phyloP scores from a whole-genome alignment of 306 rosid genomes.

The Morella rubra region DNA sequence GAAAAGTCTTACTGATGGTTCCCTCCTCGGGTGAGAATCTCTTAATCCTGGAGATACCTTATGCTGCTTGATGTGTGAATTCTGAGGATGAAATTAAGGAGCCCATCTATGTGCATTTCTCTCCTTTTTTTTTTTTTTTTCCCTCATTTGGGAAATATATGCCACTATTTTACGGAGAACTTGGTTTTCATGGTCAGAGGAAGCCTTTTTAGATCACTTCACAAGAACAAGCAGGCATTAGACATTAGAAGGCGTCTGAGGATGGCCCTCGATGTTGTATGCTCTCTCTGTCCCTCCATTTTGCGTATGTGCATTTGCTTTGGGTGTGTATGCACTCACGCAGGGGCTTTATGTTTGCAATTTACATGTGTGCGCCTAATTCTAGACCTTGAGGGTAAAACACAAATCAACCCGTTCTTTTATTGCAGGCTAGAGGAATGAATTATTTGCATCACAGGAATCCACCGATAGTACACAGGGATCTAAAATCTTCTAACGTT shows the following conservation, averaged over 20 bases:
- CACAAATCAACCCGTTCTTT: constrained; percentile 15
- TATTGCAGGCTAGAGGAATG: constrained; percentile 73
- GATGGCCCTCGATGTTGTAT: constrained; percentile 84
- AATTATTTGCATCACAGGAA: constrained; percentile 76
- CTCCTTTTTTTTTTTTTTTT: constrained; percentile 4
- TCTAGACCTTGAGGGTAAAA: constrained; percentile 4
- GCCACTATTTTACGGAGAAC: constrained; percentile 16
- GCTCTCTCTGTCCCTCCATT: constrained; percentile 36
- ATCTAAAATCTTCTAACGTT: constrained; percentile 74
- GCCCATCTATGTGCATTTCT: constrained; percentile 7
- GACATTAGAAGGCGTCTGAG: constrained; percentile 60
- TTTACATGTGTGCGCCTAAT: neutral
- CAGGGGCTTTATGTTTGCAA: neutral
- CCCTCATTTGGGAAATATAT: constrained; percentile 10
- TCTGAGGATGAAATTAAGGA: constrained; percentile 12
- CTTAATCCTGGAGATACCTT: neutral
- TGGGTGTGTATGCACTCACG: too few species aligned
- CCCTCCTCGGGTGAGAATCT: neutral
- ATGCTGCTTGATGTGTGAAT: constrained; percentile 2
- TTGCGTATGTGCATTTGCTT: neutral
- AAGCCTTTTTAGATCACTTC: constrained; percentile 75
- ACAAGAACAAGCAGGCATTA: constrained; percentile 56
- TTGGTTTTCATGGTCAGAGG: constrained; percentile 51
- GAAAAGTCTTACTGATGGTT: neutral
- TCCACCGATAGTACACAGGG: constrained; percentile 86